Evolutionary conservation across 805 yeast genomes (phyloP).

Genomic region (Suhomyces sp.): DNA sequence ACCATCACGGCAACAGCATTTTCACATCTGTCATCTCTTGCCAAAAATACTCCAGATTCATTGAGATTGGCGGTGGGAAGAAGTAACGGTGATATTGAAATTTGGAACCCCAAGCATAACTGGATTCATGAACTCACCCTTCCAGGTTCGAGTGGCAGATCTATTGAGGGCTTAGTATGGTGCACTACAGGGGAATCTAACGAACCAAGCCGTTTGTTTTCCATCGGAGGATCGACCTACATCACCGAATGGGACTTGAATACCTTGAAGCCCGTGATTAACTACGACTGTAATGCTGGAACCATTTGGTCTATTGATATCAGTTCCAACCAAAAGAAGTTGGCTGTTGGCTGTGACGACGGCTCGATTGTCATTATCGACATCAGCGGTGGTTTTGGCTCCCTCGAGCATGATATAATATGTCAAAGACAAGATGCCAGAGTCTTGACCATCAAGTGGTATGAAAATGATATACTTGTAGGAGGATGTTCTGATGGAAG

Average conservation of each 20-base stretch:
- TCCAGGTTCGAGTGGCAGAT: constrained; percentile 76
- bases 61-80: constrained; percentile 88
- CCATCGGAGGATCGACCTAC: constrained; percentile 90
- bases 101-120: constrained; percentile 83
- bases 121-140: constrained; percentile 77
- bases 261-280: constrained; percentile 67
- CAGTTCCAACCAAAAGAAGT: constrained; percentile 54
- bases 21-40: constrained; percentile 53
- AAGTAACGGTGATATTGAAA: constrained; percentile 90
- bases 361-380: constrained; percentile 84
- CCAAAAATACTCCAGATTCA: constrained; percentile 42
- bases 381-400: constrained; percentile 84
- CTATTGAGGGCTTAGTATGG: constrained; percentile 92
- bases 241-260: constrained; percentile 89
- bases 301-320: constrained; percentile 86
- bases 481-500: constrained; percentile 98
- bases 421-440: constrained; percentile 83
- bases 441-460: constrained; percentile 78
- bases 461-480: constrained; percentile 57
- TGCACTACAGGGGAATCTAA: constrained; percentile 42
- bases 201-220: constrained; percentile 67
- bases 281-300: constrained; percentile 90
- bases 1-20: constrained; percentile 80
- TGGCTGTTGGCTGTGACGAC: constrained; percentile 94
- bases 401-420: constrained; percentile 68